phyloP scores from a whole-genome alignment of 1,284 basidiomycete genomes.

The Marasmius sp. region DNA sequence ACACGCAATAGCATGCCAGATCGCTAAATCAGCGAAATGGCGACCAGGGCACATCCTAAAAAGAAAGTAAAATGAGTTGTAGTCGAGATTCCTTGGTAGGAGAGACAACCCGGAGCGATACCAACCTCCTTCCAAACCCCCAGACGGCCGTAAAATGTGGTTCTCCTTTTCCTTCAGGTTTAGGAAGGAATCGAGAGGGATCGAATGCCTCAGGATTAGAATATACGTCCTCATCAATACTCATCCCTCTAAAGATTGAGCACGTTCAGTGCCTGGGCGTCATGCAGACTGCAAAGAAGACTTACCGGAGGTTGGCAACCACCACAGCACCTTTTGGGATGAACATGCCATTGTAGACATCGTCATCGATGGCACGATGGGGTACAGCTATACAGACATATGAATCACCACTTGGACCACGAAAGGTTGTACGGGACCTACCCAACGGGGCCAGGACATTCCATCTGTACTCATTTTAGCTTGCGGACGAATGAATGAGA shows the following conservation, averaged over 20 bases:
- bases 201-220: neutral
- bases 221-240: conserved; percentile 1
- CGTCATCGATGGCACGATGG: conserved; percentile 1
- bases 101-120: neutral
- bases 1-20: conserved; percentile 20
- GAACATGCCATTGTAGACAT: conserved; percentile 1
- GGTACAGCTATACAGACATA: neutral
- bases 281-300: neutral
- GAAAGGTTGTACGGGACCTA: neutral
- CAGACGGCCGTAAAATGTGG: neutral
- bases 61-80: neutral
- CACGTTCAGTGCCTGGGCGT: neutral
- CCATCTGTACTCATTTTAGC: neutral
- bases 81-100: neutral
- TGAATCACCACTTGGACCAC: neutral
- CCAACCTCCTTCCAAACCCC: conserved; percentile 2
- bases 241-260: conserved; percentile 1
- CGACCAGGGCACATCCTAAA: conserved; percentile 17
- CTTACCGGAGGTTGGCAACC: neutral
- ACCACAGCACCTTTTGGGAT: conserved; percentile 4
- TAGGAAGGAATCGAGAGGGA: neutral
- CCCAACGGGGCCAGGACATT: neutral
- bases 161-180: conserved; percentile 6
- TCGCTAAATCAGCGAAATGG: conserved; percentile 16
- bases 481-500: neutral